These are phyloP conservation scores for Aspergillus bertholletiae DNA, from an alignment of 495 filamentous ascomycete genomes.

Conservation along the genomic window DNA sequence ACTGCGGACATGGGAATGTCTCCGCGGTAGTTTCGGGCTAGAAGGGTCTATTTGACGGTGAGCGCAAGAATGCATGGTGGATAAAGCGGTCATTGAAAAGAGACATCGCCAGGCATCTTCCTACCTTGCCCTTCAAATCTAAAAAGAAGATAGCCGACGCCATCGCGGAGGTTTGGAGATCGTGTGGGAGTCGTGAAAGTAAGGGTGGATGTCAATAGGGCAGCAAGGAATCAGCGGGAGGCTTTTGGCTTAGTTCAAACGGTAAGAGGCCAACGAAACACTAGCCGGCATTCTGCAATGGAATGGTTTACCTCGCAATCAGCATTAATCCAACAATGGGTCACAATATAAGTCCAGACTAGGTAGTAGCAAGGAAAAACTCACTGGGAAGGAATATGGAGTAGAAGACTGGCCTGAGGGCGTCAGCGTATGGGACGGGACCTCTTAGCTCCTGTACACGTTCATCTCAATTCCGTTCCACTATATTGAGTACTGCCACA, in stretches of 20 bases:
- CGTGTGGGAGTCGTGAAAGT: conserved; percentile 19
- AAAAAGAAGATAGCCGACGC: conserved; percentile 98
- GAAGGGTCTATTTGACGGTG: conserved; percentile 69
- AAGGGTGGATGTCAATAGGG: conserved; percentile 10
- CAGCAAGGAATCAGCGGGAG: conserved; percentile 12
- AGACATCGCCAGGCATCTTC: conserved; percentile 12
- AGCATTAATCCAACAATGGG: conserved; percentile 1
- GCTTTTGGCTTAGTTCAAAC: conserved; percentile 10
- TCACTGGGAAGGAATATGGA: too few relatives aligned
- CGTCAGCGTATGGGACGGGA: too few relatives aligned
- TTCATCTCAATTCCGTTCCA: too few relatives aligned
- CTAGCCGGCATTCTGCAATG: conserved; percentile 16
- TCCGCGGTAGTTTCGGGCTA: conserved; percentile 97
- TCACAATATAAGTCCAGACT: neutral
- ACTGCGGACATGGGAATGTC: conserved; percentile 99
- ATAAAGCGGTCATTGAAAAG: neutral
- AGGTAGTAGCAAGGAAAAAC: too few relatives aligned
- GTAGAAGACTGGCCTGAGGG: too few relatives aligned
- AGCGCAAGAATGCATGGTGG: conserved; percentile 20
- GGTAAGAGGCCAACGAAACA: conserved; percentile 19
- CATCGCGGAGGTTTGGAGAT: conserved; percentile 53
- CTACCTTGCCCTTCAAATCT: conserved; percentile 98
- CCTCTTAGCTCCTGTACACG: too few relatives aligned
- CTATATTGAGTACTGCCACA: too few relatives aligned
- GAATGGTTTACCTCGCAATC: neutral